Evolutionary conservation across 805 yeast species (phyloP).

Genomic region (Sporopachydermia lactativora): DNA sequence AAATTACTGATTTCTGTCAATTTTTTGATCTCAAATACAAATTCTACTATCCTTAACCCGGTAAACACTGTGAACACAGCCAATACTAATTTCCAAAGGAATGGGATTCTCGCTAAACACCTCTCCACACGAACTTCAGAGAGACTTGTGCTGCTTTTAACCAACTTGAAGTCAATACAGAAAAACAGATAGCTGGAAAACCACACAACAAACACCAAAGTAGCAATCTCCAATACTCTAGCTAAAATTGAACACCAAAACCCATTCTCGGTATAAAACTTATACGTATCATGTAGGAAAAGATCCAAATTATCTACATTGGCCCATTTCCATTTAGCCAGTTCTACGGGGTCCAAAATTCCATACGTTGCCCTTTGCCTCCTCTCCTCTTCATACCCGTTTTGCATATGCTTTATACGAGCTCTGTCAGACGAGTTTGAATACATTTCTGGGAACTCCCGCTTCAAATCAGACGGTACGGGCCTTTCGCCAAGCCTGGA

Average conservation of each 20-base stretch:
- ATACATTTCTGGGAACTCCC: neutral
- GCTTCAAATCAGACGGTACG: neutral
- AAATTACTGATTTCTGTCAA: slow-evolving; percentile 65
- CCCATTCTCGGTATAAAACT: slow-evolving; percentile 79
- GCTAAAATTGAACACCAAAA: slow-evolving; percentile 60
- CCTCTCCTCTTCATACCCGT: slow-evolving; percentile 9
- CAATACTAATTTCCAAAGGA: slow-evolving; percentile 40
- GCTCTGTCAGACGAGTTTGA: slow-evolving; percentile 5
- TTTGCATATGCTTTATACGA: slow-evolving; percentile 12
- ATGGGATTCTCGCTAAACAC: slow-evolving; percentile 34
- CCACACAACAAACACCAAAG: slow-evolving; percentile 65
- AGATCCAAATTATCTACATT: slow-evolving; percentile 85
- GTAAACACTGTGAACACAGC: slow-evolving; percentile 47
- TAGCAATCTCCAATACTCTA: slow-evolving; percentile 50
- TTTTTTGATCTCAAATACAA: slow-evolving; percentile 44
- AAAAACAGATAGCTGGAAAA: slow-evolving; percentile 67
- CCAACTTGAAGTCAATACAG: slow-evolving; percentile 58
- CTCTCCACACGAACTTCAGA: slow-evolving; percentile 29
- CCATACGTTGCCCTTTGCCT: slow-evolving; percentile 21
- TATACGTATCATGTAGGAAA: slow-evolving; percentile 71
- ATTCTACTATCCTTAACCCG: slow-evolving; percentile 35
- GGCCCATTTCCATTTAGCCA: slow-evolving; percentile 94
- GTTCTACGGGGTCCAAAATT: slow-evolving; percentile 45
- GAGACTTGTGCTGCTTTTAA: slow-evolving; percentile 18
- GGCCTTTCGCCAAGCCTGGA: too few species aligned